Conservation (phyloP, 257 asterid genomes). For the Solanum pinnatisectum region DNA sequence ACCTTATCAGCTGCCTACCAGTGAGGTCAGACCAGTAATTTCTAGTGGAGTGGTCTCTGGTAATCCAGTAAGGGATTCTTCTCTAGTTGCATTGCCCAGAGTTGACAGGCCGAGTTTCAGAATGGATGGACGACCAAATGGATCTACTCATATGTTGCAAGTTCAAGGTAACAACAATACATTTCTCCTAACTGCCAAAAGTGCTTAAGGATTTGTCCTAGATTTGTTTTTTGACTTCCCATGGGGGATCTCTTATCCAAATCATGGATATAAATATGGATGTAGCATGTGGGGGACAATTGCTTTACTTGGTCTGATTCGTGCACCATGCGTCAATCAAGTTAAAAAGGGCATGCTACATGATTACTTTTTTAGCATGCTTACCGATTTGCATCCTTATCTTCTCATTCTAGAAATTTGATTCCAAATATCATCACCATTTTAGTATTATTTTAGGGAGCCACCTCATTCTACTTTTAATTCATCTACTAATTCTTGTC, state of each 20-base stretch:
- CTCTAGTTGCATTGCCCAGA: conserved; percentile 46
- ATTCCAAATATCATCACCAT: not conserved
- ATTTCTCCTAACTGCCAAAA: not conserved
- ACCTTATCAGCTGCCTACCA: conserved; percentile 85
- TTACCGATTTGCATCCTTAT: not conserved
- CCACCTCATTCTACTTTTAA: not conserved
- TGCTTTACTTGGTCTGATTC: not conserved
- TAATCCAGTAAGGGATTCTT: conserved; percentile 35
- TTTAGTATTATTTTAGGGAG: not conserved
- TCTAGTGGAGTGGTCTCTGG: conserved; percentile 42
- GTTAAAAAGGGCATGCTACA: not conserved
- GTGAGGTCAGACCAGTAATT: conserved; percentile 67
- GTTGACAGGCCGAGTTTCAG: conserved; percentile 53
- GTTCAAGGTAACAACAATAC: conserved; percentile 41
- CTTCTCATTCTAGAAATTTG: not conserved
- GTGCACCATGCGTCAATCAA: not conserved
- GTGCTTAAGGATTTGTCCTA: not conserved
- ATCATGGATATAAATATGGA: not conserved
- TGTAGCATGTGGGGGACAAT: not conserved
- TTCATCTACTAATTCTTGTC: not conserved
- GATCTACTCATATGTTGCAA: conserved; percentile 28
- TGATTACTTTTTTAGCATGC: not conserved
- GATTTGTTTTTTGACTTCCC: not conserved
- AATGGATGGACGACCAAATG: conserved; percentile 67
- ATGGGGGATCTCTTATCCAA: not conserved